phyloP scores from a whole-genome alignment of 768 basidiomycete species.

The Pholiota molesta region DNA sequence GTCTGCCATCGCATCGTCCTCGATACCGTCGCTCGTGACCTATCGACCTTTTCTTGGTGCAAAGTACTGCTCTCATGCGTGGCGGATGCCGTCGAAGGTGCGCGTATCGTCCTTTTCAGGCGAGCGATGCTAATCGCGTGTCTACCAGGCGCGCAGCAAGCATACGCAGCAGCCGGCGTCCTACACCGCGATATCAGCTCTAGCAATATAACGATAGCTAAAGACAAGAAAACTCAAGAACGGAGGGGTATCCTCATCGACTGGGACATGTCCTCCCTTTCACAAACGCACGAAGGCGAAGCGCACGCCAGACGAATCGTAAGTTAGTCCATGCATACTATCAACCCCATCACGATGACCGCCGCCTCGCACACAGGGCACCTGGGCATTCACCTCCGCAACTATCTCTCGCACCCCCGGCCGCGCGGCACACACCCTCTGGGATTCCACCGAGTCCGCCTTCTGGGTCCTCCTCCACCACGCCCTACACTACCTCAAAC shows the following conservation, averaged over 20 bases:
- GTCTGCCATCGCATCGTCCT: neutral
- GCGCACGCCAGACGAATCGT: neutral
- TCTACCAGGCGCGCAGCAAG: neutral
- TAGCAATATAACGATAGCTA: conserved; percentile 4
- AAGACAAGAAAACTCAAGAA: neutral
- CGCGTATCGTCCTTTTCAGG: neutral
- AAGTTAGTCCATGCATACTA: neutral
- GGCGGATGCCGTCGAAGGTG: neutral
- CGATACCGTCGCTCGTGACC: neutral
- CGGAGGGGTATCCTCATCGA: neutral
- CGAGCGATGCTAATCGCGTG: too few relatives aligned
- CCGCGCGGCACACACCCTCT: neutral
- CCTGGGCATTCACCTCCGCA: neutral
- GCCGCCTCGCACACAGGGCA: neutral
- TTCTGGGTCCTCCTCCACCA: neutral
- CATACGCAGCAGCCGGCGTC: neutral
- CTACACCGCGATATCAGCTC: conserved; percentile 9
- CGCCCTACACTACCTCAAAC: neutral
- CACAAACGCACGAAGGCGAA: too few relatives aligned
- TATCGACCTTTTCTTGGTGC: neutral
- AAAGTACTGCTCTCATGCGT: neutral
- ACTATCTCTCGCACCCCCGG: neutral
- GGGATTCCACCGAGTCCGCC: neutral
- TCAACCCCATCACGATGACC: neutral
- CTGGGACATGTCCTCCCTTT: neutral